A percentile compares a stretch with the other conserved stretches of the same genome.
These are phyloP conservation scores for Lanmaoa pseudosensibilis DNA, from an alignment of 768 basidiomycete genomes.

Conservation along the genomic window DNA sequence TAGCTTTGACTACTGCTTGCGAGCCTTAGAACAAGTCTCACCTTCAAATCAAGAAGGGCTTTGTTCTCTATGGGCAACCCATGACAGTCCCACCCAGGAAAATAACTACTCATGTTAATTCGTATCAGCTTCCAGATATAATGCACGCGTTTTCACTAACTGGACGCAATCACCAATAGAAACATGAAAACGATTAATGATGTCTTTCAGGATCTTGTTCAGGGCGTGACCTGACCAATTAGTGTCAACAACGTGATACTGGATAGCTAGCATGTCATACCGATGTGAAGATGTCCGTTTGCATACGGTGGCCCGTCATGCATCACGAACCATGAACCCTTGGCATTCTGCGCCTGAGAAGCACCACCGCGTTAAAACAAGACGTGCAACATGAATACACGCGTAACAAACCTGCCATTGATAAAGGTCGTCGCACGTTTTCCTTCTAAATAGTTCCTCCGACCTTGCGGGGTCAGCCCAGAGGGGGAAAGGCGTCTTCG, in stretches of 20 bases:
- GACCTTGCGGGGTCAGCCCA: constrained; percentile 64
- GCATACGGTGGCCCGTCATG: constrained; percentile 98
- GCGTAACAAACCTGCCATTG: constrained; percentile 63
- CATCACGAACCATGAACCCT: constrained; percentile 74
- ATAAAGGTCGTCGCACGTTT: constrained; percentile 77
- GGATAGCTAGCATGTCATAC: constrained; percentile 40
- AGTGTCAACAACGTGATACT: neutral
- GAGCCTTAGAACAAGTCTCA: constrained; percentile 33
- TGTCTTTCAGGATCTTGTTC: constrained; percentile 96
- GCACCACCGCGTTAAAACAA: neutral
- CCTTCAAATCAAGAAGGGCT: constrained; percentile 74
- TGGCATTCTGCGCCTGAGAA: constrained; percentile 60
- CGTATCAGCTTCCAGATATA: neutral
- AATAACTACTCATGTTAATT: constrained; percentile 56
- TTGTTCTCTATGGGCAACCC: constrained; percentile 97
- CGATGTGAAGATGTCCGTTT: constrained; percentile 94
- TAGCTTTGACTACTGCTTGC: neutral
- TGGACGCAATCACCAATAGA: constrained; percentile 75
- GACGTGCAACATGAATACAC: neutral
- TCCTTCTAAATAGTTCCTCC: constrained; percentile 55
- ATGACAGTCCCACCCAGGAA: constrained; percentile 98
- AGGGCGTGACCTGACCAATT: constrained; percentile 76
- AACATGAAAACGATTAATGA: constrained; percentile 88
- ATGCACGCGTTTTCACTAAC: constrained; percentile 45
- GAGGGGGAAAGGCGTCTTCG: constrained; percentile 78